Evolutionary conservation across 2,329 filamentous ascomycete genomes (phyloP).

Genomic region (Proliferodiscus dingleyae): DNA sequence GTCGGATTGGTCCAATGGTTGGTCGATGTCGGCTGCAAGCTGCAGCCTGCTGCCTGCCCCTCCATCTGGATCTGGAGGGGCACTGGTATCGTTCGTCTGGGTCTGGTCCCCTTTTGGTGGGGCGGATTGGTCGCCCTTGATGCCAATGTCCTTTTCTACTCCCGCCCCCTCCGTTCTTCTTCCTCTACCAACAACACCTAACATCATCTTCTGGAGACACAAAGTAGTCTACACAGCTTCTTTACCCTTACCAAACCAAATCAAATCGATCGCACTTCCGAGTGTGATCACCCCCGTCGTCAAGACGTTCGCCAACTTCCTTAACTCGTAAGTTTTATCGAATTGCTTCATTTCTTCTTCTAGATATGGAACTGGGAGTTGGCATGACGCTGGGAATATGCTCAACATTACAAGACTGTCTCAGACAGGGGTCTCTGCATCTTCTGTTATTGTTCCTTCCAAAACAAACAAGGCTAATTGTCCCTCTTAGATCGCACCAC

Average conservation of each 20-base stretch:
- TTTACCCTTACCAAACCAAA: slow-evolving; percentile 8
- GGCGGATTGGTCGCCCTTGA: neutral
- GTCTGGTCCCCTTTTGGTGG: slow-evolving; percentile 3
- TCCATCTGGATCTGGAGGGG: neutral
- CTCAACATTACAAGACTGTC: too few species aligned
- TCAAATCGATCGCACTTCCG: slow-evolving; percentile 27
- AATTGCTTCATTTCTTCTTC: neutral
- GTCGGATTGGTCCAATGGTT: too few species aligned
- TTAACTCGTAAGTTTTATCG: slow-evolving; percentile 76
- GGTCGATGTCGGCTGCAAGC: neutral
- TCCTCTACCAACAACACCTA: slow-evolving; percentile 1
- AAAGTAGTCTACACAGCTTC: slow-evolving; percentile 1
- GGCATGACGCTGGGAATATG: too few species aligned
- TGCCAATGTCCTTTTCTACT: neutral
- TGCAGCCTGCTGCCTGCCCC: neutral
- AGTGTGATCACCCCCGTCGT: slow-evolving; percentile 48
- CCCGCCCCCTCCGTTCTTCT: slow-evolving; percentile 4
- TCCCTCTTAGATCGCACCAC: slow-evolving; percentile 70
- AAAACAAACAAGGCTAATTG: neutral
- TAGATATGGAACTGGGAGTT: too few species aligned
- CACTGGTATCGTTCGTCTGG: neutral
- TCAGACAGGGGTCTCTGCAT: too few species aligned
- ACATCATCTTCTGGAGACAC: neutral
- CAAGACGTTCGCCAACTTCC: slow-evolving; percentile 98
- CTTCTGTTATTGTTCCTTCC: neutral